These are phyloP conservation scores for Melaleuca quinquenervia DNA, from an alignment of 345 rosid genomes.

Conservation along the genomic window DNA sequence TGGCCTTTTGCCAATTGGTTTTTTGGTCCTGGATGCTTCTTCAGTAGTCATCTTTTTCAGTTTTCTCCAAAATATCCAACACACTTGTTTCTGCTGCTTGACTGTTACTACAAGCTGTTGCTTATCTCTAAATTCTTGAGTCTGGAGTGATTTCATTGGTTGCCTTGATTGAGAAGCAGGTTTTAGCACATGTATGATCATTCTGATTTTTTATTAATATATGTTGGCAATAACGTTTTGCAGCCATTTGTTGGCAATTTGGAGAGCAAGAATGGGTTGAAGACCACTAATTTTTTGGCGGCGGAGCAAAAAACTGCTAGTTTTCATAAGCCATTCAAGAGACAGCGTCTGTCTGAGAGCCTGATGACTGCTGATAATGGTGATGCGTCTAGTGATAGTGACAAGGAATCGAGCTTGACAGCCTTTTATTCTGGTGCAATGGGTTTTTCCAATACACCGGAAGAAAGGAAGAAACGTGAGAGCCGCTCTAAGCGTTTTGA, in stretches of 20 bases:
- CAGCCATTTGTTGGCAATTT: slow-evolving; percentile 36
- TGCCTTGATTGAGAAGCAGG: not conserved
- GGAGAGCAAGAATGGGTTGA: slow-evolving; percentile 39
- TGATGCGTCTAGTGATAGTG: slow-evolving; percentile 93
- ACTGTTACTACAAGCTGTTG: not conserved
- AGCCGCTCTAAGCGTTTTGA: slow-evolving; percentile 90
- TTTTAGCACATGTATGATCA: not conserved
- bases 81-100: not conserved
- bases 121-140: not conserved
- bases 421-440: slow-evolving; percentile 69
- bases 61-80: not conserved
- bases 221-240: slow-evolving; percentile 1
- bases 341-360: slow-evolving; percentile 50
- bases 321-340: slow-evolving; percentile 65
- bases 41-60: not conserved
- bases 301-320: slow-evolving; percentile 38
- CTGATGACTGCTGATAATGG: slow-evolving; percentile 38
- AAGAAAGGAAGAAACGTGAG: slow-evolving; percentile 92
- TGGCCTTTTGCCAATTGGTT: not conserved
- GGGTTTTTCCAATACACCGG: slow-evolving; percentile 61
- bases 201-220: not conserved
- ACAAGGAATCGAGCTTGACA: slow-evolving; percentile 68
- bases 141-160: not conserved
- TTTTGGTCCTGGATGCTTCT: not conserved
- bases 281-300: slow-evolving; percentile 21